Percentiles rank a stretch among this genome's conserved stretches.
Conservation (phyloP, 345 rosid genomes). For the Cardamine resedifolia region DNA sequence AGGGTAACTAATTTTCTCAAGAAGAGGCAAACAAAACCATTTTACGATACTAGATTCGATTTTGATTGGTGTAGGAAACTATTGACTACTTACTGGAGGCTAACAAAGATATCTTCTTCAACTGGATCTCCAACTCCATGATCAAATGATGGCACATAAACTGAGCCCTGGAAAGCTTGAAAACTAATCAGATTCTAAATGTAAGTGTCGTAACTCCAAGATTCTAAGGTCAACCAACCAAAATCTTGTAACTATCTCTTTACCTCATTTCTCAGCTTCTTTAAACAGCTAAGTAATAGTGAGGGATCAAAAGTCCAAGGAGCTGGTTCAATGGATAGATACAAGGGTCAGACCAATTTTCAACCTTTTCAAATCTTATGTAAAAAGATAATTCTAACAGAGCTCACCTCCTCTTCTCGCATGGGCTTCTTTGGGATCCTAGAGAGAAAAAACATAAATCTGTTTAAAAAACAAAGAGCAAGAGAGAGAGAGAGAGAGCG, state of each 20-base stretch:
- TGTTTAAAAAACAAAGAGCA: constrained; percentile 7
- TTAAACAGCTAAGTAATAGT: constrained; percentile 64
- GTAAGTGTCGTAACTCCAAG: neutral
- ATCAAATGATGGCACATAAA: constrained; percentile 86
- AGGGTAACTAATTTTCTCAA: neutral
- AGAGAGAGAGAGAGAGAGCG: neutral
- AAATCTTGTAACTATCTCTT: constrained; percentile 13
- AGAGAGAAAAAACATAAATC: neutral
- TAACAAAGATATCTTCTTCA: constrained; percentile 82
- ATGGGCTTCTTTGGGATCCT: constrained; percentile 95
- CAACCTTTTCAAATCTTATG: constrained; percentile 4
- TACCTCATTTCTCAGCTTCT: constrained; percentile 74
- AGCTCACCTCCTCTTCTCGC: constrained; percentile 96
- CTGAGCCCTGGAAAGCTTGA: constrained; percentile 60
- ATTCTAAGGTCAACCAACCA: neutral
- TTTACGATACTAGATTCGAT: neutral
- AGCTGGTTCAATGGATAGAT: constrained; percentile 57
- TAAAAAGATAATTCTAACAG: constrained; percentile 18
- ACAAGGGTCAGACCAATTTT: constrained; percentile 25
- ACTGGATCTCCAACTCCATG: constrained; percentile 95
- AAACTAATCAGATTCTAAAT: constrained; percentile 23
- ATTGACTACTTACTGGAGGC: constrained; percentile 67
- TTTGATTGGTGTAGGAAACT: neutral
- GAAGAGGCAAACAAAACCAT: neutral
- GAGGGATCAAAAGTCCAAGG: constrained; percentile 89